Conservation (phyloP, 805 yeast species). For the Ascoidea rubescens region DNA sequence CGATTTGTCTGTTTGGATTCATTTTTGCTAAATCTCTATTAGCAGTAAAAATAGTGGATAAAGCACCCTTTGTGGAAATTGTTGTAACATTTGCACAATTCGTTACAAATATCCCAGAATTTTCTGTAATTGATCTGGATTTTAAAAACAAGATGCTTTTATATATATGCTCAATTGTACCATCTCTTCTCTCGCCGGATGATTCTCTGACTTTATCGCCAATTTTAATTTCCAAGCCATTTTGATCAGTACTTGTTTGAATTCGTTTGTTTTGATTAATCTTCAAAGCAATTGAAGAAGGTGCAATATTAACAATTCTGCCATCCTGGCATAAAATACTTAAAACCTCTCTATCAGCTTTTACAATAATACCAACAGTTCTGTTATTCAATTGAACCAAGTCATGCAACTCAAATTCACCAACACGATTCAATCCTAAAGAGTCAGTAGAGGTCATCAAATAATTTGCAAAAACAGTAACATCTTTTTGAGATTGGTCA, state of each 20-base stretch:
- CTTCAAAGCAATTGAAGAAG: constrained; percentile 73
- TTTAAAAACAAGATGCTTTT: constrained; percentile 68
- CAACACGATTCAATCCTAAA: constrained; percentile 54
- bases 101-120: constrained; percentile 83
- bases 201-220: constrained; percentile 90
- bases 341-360: constrained; percentile 79
- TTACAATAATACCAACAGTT: constrained; percentile 77
- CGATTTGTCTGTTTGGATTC: constrained; percentile 61
- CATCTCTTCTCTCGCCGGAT: constrained; percentile 76
- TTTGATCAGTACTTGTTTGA: constrained; percentile 76
- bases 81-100: constrained; percentile 67
- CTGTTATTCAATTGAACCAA: constrained; percentile 79
- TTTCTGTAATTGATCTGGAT: constrained; percentile 66
- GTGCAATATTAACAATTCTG: constrained; percentile 52
- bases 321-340: constrained; percentile 76
- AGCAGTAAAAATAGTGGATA: constrained; percentile 34
- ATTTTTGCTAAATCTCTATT: constrained; percentile 64
- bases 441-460: constrained; percentile 86
- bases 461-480: constrained; percentile 86
- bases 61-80: constrained; percentile 70
- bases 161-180: constrained; percentile 76
- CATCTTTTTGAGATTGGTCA: constrained; percentile 78
- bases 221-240: constrained; percentile 72
- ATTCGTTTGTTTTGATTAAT: constrained; percentile 51
- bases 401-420: constrained; percentile 78